Evolutionary conservation across 1,284 basidiomycete genomes (phyloP).

Genomic region (Trametes hirsuta): DNA sequence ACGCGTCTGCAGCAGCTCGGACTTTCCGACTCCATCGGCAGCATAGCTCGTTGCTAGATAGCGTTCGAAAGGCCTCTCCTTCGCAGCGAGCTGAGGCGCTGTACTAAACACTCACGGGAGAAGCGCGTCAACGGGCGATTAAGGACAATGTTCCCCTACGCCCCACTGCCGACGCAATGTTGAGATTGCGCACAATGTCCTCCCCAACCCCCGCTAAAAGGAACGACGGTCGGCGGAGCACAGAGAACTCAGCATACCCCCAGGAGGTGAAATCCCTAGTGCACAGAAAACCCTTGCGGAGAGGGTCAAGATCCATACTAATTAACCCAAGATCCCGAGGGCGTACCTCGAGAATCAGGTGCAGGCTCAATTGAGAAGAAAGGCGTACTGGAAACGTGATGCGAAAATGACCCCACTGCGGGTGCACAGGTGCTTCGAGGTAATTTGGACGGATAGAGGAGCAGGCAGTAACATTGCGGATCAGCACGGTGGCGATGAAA

Average conservation of each 20-base stretch:
- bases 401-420: not conserved
- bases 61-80: not conserved
- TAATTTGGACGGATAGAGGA: constrained; percentile 1
- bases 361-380: constrained; percentile 9
- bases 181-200: too few relatives aligned
- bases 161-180: too few relatives aligned
- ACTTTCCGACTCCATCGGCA: not conserved
- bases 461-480: not conserved
- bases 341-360: not conserved
- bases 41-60: not conserved
- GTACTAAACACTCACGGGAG: too few relatives aligned
- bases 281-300: not conserved
- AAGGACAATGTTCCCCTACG: too few relatives aligned
- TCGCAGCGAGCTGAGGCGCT: too few relatives aligned
- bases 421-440: not conserved
- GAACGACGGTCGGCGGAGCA: too few relatives aligned
- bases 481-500: constrained; percentile 12
- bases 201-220: too few relatives aligned
- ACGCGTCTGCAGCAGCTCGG: not conserved
- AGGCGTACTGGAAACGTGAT: constrained; percentile 6
- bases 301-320: not conserved
- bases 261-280: too few relatives aligned
- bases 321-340: not conserved
- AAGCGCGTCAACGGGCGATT: too few relatives aligned
- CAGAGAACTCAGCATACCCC: too few relatives aligned